These are phyloP conservation scores for Pachysandra terminalis DNA, from an alignment of 164 flowering plant species.

Conservation along the genomic window DNA sequence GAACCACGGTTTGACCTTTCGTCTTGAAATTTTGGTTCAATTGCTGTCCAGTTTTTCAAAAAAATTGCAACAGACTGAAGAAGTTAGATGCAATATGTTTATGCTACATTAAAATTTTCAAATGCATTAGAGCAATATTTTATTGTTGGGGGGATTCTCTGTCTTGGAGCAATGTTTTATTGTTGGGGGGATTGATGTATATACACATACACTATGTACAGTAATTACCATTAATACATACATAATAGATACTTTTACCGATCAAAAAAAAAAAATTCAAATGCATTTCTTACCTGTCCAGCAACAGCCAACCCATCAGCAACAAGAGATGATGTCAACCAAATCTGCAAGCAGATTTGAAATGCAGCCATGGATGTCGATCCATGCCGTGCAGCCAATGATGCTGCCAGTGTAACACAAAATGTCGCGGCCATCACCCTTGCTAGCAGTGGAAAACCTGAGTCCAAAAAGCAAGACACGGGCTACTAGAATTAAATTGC, in stretches of 20 bases:
- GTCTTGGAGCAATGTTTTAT: too few relatives aligned
- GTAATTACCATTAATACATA: too few relatives aligned
- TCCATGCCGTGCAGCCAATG: slow-evolving; percentile 89
- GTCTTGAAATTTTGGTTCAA: too few relatives aligned
- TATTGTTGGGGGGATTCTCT: too few relatives aligned
- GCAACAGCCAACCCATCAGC: slow-evolving; percentile 91
- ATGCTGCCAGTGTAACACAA: slow-evolving; percentile 90
- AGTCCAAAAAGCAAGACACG: not conserved
- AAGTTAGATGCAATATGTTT: not conserved
- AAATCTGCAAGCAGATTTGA: slow-evolving; percentile 87
- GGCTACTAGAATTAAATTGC: not conserved
- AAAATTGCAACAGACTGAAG: too few relatives aligned
- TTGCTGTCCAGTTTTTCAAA: too few relatives aligned
- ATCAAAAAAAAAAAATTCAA: too few relatives aligned
- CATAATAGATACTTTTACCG: too few relatives aligned
- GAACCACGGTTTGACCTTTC: too few relatives aligned
- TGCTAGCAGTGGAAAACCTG: slow-evolving; percentile 64
- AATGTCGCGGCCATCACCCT: slow-evolving; percentile 82
- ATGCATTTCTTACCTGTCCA: slow-evolving; percentile 53
- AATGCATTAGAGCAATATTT: too few relatives aligned
- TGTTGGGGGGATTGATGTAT: too few relatives aligned
- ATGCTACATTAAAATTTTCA: not conserved
- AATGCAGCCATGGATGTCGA: slow-evolving; percentile 92
- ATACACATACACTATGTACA: too few relatives aligned
- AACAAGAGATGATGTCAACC: slow-evolving; percentile 86